Percentiles rank a stretch among this genome's conserved stretches.
Evolutionary conservation across 2,329 filamentous ascomycete species (phyloP).

Genomic region (Hymenoscyphus linearis): DNA sequence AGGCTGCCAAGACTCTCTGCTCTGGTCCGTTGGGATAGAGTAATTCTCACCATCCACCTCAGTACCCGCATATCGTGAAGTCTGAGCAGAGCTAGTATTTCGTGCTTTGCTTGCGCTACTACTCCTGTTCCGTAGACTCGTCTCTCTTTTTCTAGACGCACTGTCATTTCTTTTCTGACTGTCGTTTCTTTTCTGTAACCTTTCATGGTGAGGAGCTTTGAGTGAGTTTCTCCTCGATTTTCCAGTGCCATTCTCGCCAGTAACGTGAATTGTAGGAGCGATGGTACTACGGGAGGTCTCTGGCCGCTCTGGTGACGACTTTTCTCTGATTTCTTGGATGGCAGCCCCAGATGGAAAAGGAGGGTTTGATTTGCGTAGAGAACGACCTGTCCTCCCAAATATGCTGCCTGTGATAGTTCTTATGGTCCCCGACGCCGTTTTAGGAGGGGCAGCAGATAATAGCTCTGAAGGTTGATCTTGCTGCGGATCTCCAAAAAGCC

Average conservation of each 20-base stretch:
- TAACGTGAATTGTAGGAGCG: conserved; percentile 72
- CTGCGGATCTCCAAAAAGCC: conserved; percentile 67
- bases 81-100: conserved; percentile 36
- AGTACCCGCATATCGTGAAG: conserved; percentile 30
- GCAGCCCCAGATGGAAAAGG: conserved; percentile 28
- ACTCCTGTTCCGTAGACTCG: conserved; percentile 48
- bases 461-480: conserved; percentile 26
- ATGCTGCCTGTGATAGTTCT: conserved; percentile 70
- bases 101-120: conserved; percentile 41
- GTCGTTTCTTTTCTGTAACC: conserved; percentile 33
- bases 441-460: conserved; percentile 48
- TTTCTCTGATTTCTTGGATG: conserved; percentile 29
- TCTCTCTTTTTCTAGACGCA: conserved; percentile 35
- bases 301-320: conserved; percentile 31
- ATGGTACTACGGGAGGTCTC: conserved; percentile 24
- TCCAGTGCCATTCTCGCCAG: conserved; percentile 51
- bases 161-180: conserved; percentile 35
- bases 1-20: conserved; percentile 30
- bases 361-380: conserved; percentile 39
- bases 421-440: conserved; percentile 65
- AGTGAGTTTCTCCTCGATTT: conserved; percentile 23
- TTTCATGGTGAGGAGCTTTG: conserved; percentile 32
- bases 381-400: conserved; percentile 56
- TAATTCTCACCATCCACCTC: conserved; percentile 46
- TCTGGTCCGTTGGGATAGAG: conserved; percentile 30